These are phyloP conservation scores for Geotrichum citri-aurantii DNA, from an alignment of 1,139 yeast species.

Conservation along the genomic window DNA sequence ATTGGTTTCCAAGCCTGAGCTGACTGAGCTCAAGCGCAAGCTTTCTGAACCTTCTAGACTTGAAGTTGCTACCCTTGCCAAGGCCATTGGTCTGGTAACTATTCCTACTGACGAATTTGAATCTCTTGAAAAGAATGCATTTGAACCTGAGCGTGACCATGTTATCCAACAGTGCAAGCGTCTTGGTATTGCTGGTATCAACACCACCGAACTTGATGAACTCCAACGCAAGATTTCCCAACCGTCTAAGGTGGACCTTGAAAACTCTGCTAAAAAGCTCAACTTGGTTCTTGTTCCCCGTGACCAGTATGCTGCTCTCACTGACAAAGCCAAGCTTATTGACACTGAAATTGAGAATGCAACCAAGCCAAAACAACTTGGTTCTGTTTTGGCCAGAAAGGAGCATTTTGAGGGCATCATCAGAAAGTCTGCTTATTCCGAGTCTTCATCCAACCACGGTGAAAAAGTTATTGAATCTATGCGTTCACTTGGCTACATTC, in stretches of 20 bases:
- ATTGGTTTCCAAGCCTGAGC: constrained; percentile 29
- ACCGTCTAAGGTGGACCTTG: constrained; percentile 37
- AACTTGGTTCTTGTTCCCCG: constrained; percentile 45
- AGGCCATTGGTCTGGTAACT: constrained; percentile 38
- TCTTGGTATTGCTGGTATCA: constrained; percentile 29
- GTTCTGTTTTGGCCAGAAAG: constrained; percentile 36
- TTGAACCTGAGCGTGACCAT: constrained; percentile 28
- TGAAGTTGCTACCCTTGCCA: constrained; percentile 36
- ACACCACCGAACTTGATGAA: constrained; percentile 27
- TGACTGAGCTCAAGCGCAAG: constrained; percentile 23
- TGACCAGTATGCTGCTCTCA: constrained; percentile 37
- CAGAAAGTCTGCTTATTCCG: constrained; percentile 17
- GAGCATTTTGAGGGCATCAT: constrained; percentile 36
- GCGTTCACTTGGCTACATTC: constrained; percentile 35
- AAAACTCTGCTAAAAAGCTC: constrained; percentile 45
- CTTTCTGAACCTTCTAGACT: constrained; percentile 28
- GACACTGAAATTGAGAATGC: constrained; percentile 4
- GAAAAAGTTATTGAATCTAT: constrained; percentile 34
- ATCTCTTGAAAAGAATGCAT: constrained; percentile 26
- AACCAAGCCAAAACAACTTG: constrained; percentile 20
- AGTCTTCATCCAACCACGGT: constrained; percentile 25
- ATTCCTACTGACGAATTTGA: constrained; percentile 37
- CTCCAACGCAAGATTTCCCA: constrained; percentile 12
- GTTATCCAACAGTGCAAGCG: constrained; percentile 30
- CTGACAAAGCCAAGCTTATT: constrained; percentile 14